These are phyloP conservation scores for Globisporangium barbulae DNA, from an alignment of 352 stramenopile species.

Conservation along the genomic window DNA sequence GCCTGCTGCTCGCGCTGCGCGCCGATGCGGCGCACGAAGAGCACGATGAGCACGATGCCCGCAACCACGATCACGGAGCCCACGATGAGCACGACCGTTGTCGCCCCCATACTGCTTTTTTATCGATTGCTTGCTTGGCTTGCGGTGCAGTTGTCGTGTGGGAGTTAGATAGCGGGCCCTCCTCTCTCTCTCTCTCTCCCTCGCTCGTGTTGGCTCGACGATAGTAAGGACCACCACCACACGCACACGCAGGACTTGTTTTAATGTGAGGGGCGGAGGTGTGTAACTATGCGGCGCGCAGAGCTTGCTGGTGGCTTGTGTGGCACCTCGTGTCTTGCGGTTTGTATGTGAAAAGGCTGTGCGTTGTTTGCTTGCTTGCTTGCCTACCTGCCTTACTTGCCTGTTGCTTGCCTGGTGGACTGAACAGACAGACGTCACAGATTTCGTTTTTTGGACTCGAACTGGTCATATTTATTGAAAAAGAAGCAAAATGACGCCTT, in stretches of 20 bases:
- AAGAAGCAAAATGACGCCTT: too few species aligned
- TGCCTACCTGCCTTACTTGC: neutral
- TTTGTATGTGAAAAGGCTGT: too few species aligned
- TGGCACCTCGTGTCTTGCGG: neutral
- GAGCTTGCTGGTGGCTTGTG: neutral
- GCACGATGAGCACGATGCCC: constrained; percentile 37
- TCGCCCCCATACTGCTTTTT: constrained; percentile 16
- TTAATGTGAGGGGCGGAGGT: too few species aligned
- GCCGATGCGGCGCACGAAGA: constrained; percentile 38
- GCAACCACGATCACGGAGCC: constrained; percentile 43
- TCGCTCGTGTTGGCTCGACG: too few species aligned
- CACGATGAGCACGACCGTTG: constrained; percentile 32
- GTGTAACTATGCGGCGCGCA: too few species aligned
- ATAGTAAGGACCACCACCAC: too few species aligned
- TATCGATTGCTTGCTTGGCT: neutral
- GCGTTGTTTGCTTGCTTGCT: neutral
- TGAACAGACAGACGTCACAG: too few species aligned
- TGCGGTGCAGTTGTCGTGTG: neutral
- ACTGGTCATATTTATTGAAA: too few species aligned
- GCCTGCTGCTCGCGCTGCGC: constrained; percentile 34
- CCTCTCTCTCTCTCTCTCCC: too few species aligned
- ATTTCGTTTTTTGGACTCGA: too few species aligned
- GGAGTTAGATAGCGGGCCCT: neutral
- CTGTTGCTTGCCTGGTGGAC: neutral
- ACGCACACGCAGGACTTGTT: too few species aligned